Base-by-base conservation (phyloP, 176 grass and related monocot genomes). In the Oryza brachyantha region DNA sequence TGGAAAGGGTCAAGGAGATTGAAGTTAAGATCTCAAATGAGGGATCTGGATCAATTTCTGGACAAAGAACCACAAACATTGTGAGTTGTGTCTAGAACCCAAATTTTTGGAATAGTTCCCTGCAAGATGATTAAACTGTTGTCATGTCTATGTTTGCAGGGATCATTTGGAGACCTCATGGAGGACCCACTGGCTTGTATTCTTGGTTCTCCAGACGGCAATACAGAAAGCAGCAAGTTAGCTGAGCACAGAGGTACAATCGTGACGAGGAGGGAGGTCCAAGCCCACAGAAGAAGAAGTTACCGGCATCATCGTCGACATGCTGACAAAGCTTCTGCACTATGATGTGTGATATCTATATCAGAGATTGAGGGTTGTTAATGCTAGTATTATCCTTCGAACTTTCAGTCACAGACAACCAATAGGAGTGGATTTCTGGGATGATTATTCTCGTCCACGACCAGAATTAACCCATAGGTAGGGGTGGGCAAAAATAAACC, bases 151-250 rank as follows among this genome's bases (percentile, higher is more conserved):
- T 73, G 31, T 72, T 43, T 65, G 54, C 74, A 85, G 91, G 72
- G 26, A 66, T 68, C 35, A 77, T 72, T 69, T 72, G 91, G 79
- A 69, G 77, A 85, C 50, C 62, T 89, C 32, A 85, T 85, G 83
- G 85, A 84, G 25, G 88, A 98, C 75, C 85, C 95, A 24, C 46
- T 94, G 48, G 87, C 84, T 8, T 90, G 83, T 68, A 58, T 98
- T 68, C 83, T 98, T 21, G 85, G 92, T 83, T 86, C 73, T 42
- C 10, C 76, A 25, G 77, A 81, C 68, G 29, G 40, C 50, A 8
- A 61, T 54, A 83, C 38, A 50, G 95, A 92, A 75, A 79, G 27
- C 58, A 85, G 14, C 59, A 63, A 16, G 3, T 34, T 78, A 38
- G 78, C 87, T 7, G 46, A 86, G n/a, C 27, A 45, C 48, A 70